Evolutionary conservation across 139 green algal species (phyloP), one percentile per base, ranked within the genome.

Genomic region (Micractinium conductrix): DNA sequence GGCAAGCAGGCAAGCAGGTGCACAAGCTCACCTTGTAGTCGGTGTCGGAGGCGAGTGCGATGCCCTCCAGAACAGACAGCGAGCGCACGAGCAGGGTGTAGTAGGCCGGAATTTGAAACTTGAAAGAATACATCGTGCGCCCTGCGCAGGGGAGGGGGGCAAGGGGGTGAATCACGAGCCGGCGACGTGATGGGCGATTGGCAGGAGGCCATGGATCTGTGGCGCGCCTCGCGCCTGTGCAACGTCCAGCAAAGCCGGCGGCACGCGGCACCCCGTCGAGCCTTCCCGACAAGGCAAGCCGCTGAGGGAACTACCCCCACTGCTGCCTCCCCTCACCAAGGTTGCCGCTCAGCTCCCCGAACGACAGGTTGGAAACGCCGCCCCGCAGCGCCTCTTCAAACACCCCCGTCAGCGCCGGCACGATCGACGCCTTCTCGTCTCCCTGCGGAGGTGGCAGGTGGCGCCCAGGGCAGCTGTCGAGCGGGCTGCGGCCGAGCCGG

Each of bases 41-140:
- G 30, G 89, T 92, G 86, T 98, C 93, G 8, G 75, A 90, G 28
- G 93, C 88, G 35, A 98, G 89, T 9, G 96, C 96, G 65, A 98
- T 98, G 67, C 96, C 96, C 78, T 98, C 96, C 79, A 98, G 91
- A 55, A 98, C 94, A 21, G 90, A 92, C 28, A 98, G 85, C 48
- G 67, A 91, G 63, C 96, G 91, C 43, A 98, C 93, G 37, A 98
- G 90, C 65, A 98, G 92, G 4, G 94, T 98, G 90, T 97, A 98
- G 91, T 96, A 98, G 9, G 94, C 75, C 6, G 95, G 96, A 42
- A 98, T 93, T 7, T 88, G 89, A 87, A 98, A 98, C 42, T 90
- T 89, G 89, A 92, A 96, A 43, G 92, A 38, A 84, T 98, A 98
- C 95, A 97, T 98, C 38, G 95, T 97, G 37, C 70, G 81, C 0